Evolutionary conservation across 1,284 basidiomycete genomes (phyloP), one percentile per base, ranked within the genome.

Genomic region (Xerocomus cyaneibrunnescens): DNA sequence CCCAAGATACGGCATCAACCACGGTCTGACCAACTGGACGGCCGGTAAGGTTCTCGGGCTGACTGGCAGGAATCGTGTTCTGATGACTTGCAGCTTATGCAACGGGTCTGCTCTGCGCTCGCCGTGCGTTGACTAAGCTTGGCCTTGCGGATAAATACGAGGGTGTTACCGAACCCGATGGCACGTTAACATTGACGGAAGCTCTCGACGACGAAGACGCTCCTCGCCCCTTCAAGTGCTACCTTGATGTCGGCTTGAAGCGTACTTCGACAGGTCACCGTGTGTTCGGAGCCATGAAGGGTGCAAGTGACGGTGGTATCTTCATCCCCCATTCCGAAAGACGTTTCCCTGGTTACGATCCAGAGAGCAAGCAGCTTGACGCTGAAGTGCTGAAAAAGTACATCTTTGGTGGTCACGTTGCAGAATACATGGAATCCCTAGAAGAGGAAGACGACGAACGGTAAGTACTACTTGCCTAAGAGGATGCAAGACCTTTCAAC

Each of bases 401-500:
- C 81, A 99, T 99, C 74, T 94, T 84, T 68, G 96, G 94, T 73
- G 95, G 95, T 50, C 95, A 99, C 74, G 88, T 99, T 56, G 93
- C 97, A 57, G 97, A 99, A 76, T 99, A 98, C 83, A 99, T 99
- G 97, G 94, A 99, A 79, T 90, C 87, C 46, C 80, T 99, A 55
- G 97, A 99, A 79, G 97, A 99, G 83, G 97, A 99, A 78, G 97
- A 99, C 72, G 97, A 98, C 70, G 96, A 98, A 77, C 83, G 94
- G 83, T 84, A 62, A 57, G 80, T 70, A 14, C 12, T 32, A 19
- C 5, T 12, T 16, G 4, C 32, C 10, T 21, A 6, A 39, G 14
- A 37, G 35, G 19, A 45, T 12, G 7, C 19, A 12, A 19, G n/a
- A 35, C 51, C 53, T 65, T 23, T 56, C 38, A n/a, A 25, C 14